Evolutionary conservation across 2,329 filamentous ascomycete genomes (phyloP).

Genomic region (Mycosphaerella arachidis): DNA sequence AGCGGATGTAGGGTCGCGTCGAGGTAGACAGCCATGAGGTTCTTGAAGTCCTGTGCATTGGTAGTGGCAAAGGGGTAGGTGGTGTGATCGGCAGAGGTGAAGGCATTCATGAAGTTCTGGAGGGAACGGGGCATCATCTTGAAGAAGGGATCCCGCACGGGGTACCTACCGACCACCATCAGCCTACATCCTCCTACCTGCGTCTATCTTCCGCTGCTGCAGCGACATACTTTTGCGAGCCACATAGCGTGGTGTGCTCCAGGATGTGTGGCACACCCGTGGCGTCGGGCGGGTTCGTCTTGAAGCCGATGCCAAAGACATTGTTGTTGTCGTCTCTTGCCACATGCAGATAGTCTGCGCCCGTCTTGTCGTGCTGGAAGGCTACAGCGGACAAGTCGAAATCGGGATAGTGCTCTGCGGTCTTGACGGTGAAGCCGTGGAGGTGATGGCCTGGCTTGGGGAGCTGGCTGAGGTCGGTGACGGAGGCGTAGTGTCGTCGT

Average conservation of each 20-base stretch:
- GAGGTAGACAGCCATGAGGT: constrained; percentile 92
- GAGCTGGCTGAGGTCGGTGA: constrained; percentile 70
- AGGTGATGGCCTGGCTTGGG: constrained; percentile 79
- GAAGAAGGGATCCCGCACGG: constrained; percentile 98
- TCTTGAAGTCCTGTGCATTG: constrained; percentile 90
- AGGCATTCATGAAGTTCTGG: constrained; percentile 99
- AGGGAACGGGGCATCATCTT: constrained; percentile 98
- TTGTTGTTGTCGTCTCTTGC: constrained; percentile 96
- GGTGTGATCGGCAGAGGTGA: constrained; percentile 92
- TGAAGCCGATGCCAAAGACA: constrained; percentile 99
- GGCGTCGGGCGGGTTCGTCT: constrained; percentile 95
- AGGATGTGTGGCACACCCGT: constrained; percentile 95
- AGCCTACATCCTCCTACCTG: constrained; percentile 16
- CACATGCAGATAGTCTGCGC: constrained; percentile 92
- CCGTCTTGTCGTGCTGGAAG: constrained; percentile 89
- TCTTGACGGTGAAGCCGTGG: constrained; percentile 86
- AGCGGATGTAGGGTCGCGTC: constrained; percentile 89
- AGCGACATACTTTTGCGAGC: constrained; percentile 72
- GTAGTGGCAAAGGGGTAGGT: constrained; percentile 98
- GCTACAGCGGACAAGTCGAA: constrained; percentile 87
- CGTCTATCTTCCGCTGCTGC: not conserved
- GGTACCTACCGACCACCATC: constrained; percentile 58
- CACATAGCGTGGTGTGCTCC: constrained; percentile 94
- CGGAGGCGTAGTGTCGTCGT: constrained; percentile 51
- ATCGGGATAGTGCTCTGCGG: constrained; percentile 89